Evolutionary conservation across 2,329 filamentous ascomycete genomes (phyloP).

Genomic region (Aspergillus phoenicis): DNA sequence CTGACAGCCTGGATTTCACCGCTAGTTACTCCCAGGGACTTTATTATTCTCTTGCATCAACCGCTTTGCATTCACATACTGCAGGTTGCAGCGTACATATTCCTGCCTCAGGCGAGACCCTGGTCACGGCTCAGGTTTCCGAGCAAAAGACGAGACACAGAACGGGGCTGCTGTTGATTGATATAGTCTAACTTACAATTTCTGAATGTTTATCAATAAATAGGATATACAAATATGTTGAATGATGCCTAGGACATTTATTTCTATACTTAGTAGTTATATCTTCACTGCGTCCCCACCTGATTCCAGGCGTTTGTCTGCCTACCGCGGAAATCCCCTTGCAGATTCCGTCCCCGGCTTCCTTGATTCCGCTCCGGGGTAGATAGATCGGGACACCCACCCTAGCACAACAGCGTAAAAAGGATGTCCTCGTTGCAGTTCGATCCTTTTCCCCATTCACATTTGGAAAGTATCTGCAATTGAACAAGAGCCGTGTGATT

Average conservation of each 20-base stretch:
- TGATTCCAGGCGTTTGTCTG: background rate
- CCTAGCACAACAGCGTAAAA: background rate
- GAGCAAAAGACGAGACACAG: background rate
- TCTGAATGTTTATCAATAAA: background rate
- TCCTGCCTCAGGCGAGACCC: background rate
- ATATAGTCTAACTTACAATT: background rate
- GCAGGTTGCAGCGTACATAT: background rate
- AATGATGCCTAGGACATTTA: background rate
- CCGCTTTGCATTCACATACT: background rate
- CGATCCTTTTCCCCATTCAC: background rate
- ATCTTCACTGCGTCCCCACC: background rate
- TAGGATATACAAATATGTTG: background rate
- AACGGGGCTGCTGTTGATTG: background rate
- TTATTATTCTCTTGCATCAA: background rate
- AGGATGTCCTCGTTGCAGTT: background rate
- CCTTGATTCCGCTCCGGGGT: background rate
- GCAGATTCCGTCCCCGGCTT: background rate
- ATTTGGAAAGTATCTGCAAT: background rate
- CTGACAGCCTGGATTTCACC: slow-evolving; percentile 1
- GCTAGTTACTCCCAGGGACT: background rate
- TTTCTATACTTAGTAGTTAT: background rate
- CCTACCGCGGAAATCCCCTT: background rate
- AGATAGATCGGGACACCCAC: background rate
- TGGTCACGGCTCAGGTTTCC: background rate
- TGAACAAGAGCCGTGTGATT: background rate